Evolutionary conservation across 176 grass and related monocot genomes (phyloP).

Genomic region (Aegilops tauschii): DNA sequence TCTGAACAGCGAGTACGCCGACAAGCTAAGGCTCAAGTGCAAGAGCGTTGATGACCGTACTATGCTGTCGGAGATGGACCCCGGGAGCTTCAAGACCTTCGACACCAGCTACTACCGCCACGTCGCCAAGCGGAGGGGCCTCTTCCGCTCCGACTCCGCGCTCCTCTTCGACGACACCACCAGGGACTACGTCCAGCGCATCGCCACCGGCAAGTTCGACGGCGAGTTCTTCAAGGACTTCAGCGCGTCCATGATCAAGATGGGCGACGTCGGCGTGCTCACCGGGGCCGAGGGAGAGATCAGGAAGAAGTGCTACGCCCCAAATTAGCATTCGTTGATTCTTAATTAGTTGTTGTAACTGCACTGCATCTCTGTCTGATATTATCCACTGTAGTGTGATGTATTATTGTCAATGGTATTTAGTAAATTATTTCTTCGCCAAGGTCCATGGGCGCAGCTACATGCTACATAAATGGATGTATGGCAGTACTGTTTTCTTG

Average conservation of each 20-base stretch:
- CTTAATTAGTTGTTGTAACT: too few relatives aligned
- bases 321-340: too few relatives aligned
- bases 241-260: conserved; percentile 33
- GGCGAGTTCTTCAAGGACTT: conserved; percentile 11
- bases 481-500: too few relatives aligned
- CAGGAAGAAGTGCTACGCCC: too few relatives aligned
- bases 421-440: too few relatives aligned
- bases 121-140: conserved; percentile 5
- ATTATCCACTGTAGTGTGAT: too few relatives aligned
- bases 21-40: not conserved
- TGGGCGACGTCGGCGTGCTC: not conserved
- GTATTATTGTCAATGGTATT: too few relatives aligned
- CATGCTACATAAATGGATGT: too few relatives aligned
- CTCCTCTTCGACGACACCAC: not conserved
- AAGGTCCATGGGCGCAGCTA: too few relatives aligned
- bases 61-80: conserved; percentile 12
- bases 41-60: not conserved
- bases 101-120: conserved; percentile 8
- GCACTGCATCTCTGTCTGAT: too few relatives aligned
- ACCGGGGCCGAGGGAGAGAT: too few relatives aligned
- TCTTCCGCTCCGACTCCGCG: not conserved
- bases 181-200: not conserved
- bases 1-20: not conserved
- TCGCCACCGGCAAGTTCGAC: not conserved
- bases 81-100: not conserved